These are phyloP conservation scores for Mariannaea elegans DNA, from an alignment of 2,329 filamentous ascomycete genomes.

Conservation along the genomic window DNA sequence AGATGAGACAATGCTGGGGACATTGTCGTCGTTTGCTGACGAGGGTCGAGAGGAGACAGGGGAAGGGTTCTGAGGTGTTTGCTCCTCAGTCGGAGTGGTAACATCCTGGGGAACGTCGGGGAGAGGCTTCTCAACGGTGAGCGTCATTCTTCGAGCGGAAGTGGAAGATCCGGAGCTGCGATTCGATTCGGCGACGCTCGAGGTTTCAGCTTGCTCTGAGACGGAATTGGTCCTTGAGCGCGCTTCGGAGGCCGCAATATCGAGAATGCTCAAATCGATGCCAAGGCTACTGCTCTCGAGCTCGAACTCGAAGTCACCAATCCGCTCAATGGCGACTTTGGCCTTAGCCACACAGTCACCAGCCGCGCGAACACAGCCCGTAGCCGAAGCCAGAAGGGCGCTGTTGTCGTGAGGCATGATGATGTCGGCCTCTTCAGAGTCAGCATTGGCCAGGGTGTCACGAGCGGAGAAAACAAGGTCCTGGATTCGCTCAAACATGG, in stretches of 20 bases:
- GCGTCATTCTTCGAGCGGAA: constrained; percentile 49
- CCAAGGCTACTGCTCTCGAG: constrained; percentile 66
- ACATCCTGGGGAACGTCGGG: constrained; percentile 70
- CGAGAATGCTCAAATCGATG: constrained; percentile 63
- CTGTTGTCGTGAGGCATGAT: constrained; percentile 84
- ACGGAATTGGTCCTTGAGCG: constrained; percentile 44
- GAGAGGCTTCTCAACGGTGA: constrained; percentile 71
- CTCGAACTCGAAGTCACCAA: constrained; percentile 91
- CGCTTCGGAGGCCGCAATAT: constrained; percentile 48
- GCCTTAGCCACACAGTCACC: constrained; percentile 92
- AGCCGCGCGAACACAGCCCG: constrained; percentile 86
- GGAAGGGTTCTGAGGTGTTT: constrained; percentile 43
- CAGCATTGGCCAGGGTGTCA: constrained; percentile 76
- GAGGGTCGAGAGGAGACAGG: constrained; percentile 53
- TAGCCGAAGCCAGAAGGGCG: constrained; percentile 79
- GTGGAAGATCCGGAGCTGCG: constrained; percentile 49
- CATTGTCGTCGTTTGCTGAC: constrained; percentile 52
- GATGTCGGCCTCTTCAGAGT: constrained; percentile 77
- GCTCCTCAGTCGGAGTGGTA: constrained; percentile 48
- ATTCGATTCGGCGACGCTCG: constrained; percentile 51
- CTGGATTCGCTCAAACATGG: constrained; percentile 82
- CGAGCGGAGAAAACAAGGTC: constrained; percentile 83
- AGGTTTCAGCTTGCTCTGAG: constrained; percentile 47
- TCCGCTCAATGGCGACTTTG: constrained; percentile 83
- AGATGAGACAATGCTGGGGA: constrained; percentile 56